Conservation (phyloP, 1,284 basidiomycete genomes). For the Xerocomus minutiporus region DNA sequence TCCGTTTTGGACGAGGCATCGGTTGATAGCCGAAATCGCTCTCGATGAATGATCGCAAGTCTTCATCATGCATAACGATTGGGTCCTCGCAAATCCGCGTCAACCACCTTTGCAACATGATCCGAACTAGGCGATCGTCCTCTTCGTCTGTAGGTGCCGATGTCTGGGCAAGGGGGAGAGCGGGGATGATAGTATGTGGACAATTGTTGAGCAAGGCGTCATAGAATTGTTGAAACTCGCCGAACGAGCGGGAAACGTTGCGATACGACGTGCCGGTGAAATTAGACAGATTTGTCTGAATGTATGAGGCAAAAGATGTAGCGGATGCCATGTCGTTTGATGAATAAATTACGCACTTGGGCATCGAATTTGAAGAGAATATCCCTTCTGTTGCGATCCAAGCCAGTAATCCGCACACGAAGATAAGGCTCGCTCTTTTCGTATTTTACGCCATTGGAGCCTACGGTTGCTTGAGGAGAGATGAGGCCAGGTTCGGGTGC, state of each 20-base stretch:
- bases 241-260: slow-evolving; percentile 86
- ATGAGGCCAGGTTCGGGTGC: slow-evolving; percentile 76
- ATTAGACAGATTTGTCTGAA: slow-evolving; percentile 86
- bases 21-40: slow-evolving; percentile 93
- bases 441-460: slow-evolving; percentile 61
- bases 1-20: slow-evolving; percentile 68
- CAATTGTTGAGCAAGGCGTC: slow-evolving; percentile 79
- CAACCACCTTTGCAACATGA: slow-evolving; percentile 91
- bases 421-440: slow-evolving; percentile 79
- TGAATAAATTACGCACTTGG: slow-evolving; percentile 53
- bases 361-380: slow-evolving; percentile 89
- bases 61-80: slow-evolving; percentile 82
- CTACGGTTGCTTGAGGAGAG: slow-evolving; percentile 60
- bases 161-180: slow-evolving; percentile 85
- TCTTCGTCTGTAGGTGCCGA: slow-evolving; percentile 95
- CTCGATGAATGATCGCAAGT: slow-evolving; percentile 88
- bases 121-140: slow-evolving; percentile 88
- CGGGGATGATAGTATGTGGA: slow-evolving; percentile 89
- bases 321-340: neutral
- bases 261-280: slow-evolving; percentile 86
- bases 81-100: slow-evolving; percentile 85
- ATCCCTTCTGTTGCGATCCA: slow-evolving; percentile 91
- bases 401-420: slow-evolving; percentile 78
- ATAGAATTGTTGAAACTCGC: slow-evolving; percentile 89
- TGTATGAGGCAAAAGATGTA: neutral